Evolutionary conservation across 2,329 filamentous ascomycete genomes (phyloP), one percentile per base, ranked within the genome.

Genomic region (Fusarium sp.): DNA sequence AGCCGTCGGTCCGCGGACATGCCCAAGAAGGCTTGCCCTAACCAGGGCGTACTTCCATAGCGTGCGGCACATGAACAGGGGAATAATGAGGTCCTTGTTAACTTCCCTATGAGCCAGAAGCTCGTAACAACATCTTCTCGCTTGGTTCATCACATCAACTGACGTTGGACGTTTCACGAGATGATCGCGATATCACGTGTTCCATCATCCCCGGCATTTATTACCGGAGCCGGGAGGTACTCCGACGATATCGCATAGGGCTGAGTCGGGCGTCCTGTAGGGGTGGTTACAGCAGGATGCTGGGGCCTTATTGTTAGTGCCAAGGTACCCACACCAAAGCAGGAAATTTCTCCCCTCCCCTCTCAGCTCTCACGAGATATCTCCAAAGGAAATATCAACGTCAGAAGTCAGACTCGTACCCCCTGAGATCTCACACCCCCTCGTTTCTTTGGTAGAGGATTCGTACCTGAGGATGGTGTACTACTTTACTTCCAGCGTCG

Each of bases 401-500:
- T 8, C 30, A 5, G n/a, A 60, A 60, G 59, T 39, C 16, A 8
- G 23, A 25, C 11, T 5, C 57, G 11, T 57, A n/a, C 25, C 20
- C 20, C 52, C 20, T 34, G 7, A 20, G 18, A 2, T 5, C 10
- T 13, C 34, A 35, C 30, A 23, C 54, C 34, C 14, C 32, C 14
- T 58, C n/a, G 16, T 37, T 25, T 25, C 4, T 30, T 27, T 35
- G 5, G 20, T 13, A 27, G 30, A 54, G 0, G 10, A 14, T n/a
- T 30, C 3, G 18, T 1, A 1, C 4, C 4, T 6, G 14, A 59
- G n/a, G 4, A 97, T 99, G 97, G 97, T 99, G 56, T 98, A 94
- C 86, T 98, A 98, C 84, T 98, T 97, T 83, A 97, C 92, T 1
- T 98, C 96, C 30, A 96, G 90, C 71, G 91, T 92, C 48, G 94